phyloP scores from a whole-genome alignment of 148 eudicot genomes.

The Vaccinium darrowii region DNA sequence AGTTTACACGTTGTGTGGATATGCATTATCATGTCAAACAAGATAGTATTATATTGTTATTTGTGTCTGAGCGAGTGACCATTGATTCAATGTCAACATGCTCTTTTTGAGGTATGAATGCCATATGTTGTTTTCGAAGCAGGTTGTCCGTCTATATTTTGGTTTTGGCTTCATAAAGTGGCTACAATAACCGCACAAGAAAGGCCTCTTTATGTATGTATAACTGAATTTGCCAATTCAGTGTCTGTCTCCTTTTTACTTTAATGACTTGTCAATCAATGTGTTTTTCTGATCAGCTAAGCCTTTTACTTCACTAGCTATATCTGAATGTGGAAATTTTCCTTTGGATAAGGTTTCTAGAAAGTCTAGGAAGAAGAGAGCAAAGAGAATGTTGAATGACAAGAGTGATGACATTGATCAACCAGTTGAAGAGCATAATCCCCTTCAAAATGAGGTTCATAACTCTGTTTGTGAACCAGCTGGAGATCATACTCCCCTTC shows the following conservation, averaged over 20 bases:
- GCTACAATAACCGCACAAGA: background rate
- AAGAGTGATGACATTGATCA: slow-evolving; percentile 34
- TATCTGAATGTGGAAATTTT: slow-evolving; percentile 8
- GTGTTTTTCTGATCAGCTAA: background rate
- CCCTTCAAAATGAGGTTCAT: slow-evolving; percentile 26
- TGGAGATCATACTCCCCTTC: slow-evolving; percentile 36
- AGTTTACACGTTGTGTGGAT: background rate
- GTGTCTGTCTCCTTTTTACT: background rate
- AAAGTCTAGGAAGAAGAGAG: slow-evolving; percentile 62
- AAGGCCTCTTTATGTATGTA: background rate
- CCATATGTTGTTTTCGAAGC: background rate
- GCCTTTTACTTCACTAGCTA: background rate
- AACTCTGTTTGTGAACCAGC: slow-evolving; percentile 26
- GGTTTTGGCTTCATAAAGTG: background rate
- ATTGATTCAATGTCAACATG: background rate
- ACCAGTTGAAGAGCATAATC: slow-evolving; percentile 17
- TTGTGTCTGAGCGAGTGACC: background rate
- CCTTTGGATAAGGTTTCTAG: slow-evolving; percentile 63
- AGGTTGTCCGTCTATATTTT: background rate
- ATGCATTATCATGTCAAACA: background rate
- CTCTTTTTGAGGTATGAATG: background rate
- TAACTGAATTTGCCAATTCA: background rate
- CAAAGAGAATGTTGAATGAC: slow-evolving; percentile 40
- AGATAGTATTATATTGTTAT: background rate
- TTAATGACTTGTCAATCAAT: background rate